Conservation (phyloP, 495 filamentous ascomycete genomes). For the Lentithecium fluviatile region DNA sequence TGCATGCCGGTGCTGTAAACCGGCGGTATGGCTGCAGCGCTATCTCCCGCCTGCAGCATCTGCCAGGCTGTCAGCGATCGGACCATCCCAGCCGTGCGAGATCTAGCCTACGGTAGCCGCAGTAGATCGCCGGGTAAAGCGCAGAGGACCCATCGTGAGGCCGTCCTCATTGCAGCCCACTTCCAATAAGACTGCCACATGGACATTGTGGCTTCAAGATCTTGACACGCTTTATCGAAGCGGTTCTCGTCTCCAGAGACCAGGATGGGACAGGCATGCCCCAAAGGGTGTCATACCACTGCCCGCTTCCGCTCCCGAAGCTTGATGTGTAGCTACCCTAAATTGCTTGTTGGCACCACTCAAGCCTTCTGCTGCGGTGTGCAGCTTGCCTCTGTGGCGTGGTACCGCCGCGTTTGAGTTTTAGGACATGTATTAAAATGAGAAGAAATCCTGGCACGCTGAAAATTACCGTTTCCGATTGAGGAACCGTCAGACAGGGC, state of each 20-base stretch:
- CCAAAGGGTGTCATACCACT: background rate
- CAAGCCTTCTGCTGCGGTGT: conserved; percentile 15
- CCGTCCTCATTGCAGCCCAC: conserved; percentile 13
- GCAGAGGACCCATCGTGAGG: conserved; percentile 18
- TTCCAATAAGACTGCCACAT: conserved; percentile 5
- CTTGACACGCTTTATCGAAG: background rate
- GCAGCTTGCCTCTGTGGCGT: conserved; percentile 16
- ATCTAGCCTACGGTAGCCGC: conserved; percentile 11
- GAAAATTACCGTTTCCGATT: conserved; percentile 25
- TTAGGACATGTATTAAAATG: conserved; percentile 1
- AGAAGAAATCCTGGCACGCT: conserved; percentile 20
- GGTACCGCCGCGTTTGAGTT: conserved; percentile 19
- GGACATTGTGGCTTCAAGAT: background rate
- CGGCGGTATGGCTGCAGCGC: no score
- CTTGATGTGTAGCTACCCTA: conserved; percentile 10
- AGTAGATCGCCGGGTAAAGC: conserved; percentile 20
- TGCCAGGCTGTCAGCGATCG: conserved; percentile 7
- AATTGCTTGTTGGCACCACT: conserved; percentile 9
- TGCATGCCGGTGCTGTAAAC: no score
- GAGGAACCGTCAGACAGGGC: conserved; percentile 7
- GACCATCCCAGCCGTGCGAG: background rate
- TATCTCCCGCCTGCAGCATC: background rate
- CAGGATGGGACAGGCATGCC: background rate
- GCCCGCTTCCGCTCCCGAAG: conserved; percentile 1
- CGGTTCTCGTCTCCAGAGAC: conserved; percentile 1